phyloP scores from a whole-genome alignment of 345 rosid species.

The Moricandia moricandioides region DNA sequence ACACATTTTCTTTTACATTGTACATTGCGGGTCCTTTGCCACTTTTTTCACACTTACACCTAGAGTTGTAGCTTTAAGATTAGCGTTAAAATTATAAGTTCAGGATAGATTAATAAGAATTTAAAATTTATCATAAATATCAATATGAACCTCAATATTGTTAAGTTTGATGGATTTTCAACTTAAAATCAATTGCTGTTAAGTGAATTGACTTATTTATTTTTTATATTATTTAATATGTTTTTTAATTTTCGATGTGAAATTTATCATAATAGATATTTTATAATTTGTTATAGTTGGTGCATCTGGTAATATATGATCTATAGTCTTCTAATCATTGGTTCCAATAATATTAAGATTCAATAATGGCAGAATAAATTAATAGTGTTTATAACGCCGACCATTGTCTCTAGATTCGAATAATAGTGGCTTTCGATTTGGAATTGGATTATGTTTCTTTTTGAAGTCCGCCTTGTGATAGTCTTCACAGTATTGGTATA shows the following conservation, averaged over 20 bases:
- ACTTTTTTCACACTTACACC: background rate
- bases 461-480: background rate
- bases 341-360: background rate
- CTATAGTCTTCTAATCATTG: slow-evolving; percentile 19
- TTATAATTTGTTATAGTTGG: slow-evolving; percentile 5
- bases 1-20: slow-evolving; percentile 8
- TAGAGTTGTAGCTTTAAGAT: background rate
- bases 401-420: slow-evolving; percentile 26
- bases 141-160: background rate
- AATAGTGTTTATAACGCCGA: slow-evolving; percentile 24
- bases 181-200: too few species aligned
- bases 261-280: too few species aligned
- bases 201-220: too few species aligned
- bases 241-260: too few species aligned
- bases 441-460: slow-evolving; percentile 1
- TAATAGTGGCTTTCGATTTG: slow-evolving; percentile 13
- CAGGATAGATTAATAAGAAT: background rate
- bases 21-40: slow-evolving; percentile 33
- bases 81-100: background rate
- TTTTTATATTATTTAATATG: too few species aligned
- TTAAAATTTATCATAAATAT: background rate
- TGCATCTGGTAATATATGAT: slow-evolving; percentile 8
- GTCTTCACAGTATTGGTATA: background rate
- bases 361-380: slow-evolving; percentile 10
- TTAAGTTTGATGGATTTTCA: too few species aligned